Base-by-base conservation (phyloP, 2,329 filamentous ascomycete species). In the Aspergillus pseudoterreus region DNA sequence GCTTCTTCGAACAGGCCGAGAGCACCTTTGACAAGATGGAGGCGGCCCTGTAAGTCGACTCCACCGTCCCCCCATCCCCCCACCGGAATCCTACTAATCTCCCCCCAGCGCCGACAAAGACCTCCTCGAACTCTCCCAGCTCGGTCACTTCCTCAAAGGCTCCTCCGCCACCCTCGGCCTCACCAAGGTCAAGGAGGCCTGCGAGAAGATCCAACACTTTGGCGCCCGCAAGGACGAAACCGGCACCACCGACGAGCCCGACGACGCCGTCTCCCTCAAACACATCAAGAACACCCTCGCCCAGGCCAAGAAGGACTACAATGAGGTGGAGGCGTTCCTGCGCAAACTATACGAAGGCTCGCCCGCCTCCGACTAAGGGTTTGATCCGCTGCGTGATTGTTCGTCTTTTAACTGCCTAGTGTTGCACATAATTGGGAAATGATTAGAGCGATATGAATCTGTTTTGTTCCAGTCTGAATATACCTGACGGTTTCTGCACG, bases 111-210 rank as follows among this genome's bases (percentile, higher is more conserved):
- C 83, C 59, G 70, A 80, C 2, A 79, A 82, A 64, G 79, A 96
- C 53, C 83, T 97, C 51, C 71, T 75, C n/a, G 77, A 84, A 59
- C 83, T 97, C 35, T 95, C 90, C 32, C 80, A 82, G 48, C 84
- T 96, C 30, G 94, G 94, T 39, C 94, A 99, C 75, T 99, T 96
- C 76, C 81, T 99, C 61, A 99, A 99, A 75, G 94, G 94, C 54
- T 97, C 92, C 6, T 96, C 92, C 8, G 92, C 94, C 36, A 96
- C 94, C 4, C 82, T 99, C 49, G 94, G 94, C 43, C 82, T 97
- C 50, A 86, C 82, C 64, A 95, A 95, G 71, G 87, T 99, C 63
- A 89, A 90, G 70, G 91, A 96, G 66, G 87, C 84, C 56, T 99
- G 94, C 75, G 92, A 97, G 75, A 91, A 95, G 78, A 96, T 99